Evolutionary conservation across 441 rosid species (phyloP).

Genomic region (Mallotus japonicus): DNA sequence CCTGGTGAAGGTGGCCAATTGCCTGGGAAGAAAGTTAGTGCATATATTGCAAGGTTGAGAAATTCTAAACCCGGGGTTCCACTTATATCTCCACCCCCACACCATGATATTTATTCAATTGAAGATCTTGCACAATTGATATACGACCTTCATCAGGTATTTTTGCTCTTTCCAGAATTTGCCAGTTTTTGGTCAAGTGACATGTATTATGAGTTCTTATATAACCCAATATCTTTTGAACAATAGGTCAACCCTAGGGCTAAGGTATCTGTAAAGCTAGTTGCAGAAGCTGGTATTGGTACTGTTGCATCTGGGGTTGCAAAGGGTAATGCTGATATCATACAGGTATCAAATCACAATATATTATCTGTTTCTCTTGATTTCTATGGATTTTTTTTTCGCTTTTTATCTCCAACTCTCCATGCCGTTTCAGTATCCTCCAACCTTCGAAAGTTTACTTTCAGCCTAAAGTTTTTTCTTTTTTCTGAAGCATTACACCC

Average conservation of each 20-base stretch:
- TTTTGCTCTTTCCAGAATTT: constrained; percentile 25
- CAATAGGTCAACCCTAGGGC: constrained; percentile 91
- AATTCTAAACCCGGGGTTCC: constrained; percentile 99
- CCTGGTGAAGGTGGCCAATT: constrained; percentile 99
- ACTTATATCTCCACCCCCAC: constrained; percentile 98
- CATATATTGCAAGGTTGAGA: constrained; percentile 93
- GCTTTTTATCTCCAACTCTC: background rate
- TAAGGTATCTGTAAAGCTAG: constrained; percentile 97
- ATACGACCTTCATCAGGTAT: constrained; percentile 97
- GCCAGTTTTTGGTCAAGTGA: background rate
- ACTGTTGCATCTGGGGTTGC: constrained; percentile 99
- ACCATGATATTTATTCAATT: constrained; percentile 95
- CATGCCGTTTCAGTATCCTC: constrained; percentile 14
- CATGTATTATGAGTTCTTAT: constrained; percentile 14
- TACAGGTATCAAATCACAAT: constrained; percentile 61
- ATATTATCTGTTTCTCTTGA: constrained; percentile 8
- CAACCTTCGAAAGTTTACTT: background rate
- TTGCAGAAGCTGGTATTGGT: constrained; percentile 99
- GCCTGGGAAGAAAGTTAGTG: constrained; percentile 99
- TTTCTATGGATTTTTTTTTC: constrained; percentile 1
- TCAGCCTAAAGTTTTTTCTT: background rate
- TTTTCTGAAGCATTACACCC: background rate
- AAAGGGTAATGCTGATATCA: constrained; percentile 95
- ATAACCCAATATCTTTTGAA: constrained; percentile 21
- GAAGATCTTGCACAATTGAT: constrained; percentile 99